phyloP scores from a whole-genome alignment of 1,284 basidiomycete genomes.

The Irpex lacteus region DNA sequence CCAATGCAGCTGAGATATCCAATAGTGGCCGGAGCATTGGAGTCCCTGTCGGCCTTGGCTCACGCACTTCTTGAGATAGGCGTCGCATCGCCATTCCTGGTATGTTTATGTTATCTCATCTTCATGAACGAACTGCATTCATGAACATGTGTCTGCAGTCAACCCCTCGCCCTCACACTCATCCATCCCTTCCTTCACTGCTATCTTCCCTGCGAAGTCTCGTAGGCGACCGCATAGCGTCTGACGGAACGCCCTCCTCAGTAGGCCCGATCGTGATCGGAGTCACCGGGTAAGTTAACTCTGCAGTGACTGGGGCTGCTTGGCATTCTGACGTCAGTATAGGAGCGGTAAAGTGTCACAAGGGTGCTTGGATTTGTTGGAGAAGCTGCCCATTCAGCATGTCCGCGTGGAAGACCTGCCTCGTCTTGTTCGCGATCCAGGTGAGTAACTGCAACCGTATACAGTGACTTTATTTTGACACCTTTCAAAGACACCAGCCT shows the following conservation, averaged over 20 bases:
- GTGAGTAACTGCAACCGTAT: slow-evolving; percentile 32
- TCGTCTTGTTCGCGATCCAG: slow-evolving; percentile 45
- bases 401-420: slow-evolving; percentile 60
- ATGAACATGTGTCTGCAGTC: slow-evolving; percentile 43
- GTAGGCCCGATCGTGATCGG: slow-evolving; percentile 81
- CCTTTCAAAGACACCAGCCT: too few species aligned
- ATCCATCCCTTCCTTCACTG: slow-evolving; percentile 58
- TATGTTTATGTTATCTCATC: slow-evolving; percentile 25
- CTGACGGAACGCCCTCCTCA: slow-evolving; percentile 57
- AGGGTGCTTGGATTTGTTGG: slow-evolving; percentile 70
- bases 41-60: slow-evolving; percentile 77
- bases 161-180: slow-evolving; percentile 78
- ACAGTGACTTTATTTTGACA: too few species aligned
- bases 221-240: slow-evolving; percentile 49
- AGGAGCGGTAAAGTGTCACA: slow-evolving; percentile 80
- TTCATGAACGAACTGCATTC: background rate
- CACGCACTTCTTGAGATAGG: slow-evolving; percentile 77
- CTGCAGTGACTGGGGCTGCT: background rate
- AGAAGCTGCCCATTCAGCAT: slow-evolving; percentile 65
- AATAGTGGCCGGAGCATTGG: slow-evolving; percentile 79
- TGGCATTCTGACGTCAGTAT: background rate
- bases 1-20: background rate
- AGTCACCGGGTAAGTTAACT: slow-evolving; percentile 66
- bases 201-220: slow-evolving; percentile 56
- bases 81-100: slow-evolving; percentile 79